A percentile compares a stretch with the other conserved stretches of the same genome.
These are phyloP conservation scores for Penicillium maclennaniae DNA, from an alignment of 495 filamentous ascomycete genomes.

Conservation along the genomic window DNA sequence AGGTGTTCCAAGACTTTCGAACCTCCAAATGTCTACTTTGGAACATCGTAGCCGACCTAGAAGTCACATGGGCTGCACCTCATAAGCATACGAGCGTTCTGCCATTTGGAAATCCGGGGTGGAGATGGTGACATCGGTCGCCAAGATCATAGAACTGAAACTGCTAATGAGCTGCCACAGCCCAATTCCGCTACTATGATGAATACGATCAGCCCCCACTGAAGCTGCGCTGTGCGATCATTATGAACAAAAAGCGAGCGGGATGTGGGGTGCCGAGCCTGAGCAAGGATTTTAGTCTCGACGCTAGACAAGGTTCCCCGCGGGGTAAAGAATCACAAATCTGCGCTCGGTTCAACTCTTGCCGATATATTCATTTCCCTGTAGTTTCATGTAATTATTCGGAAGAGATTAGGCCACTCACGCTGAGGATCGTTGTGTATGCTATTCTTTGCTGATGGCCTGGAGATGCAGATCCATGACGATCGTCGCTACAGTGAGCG, in stretches of 20 bases:
- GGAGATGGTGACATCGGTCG: neutral
- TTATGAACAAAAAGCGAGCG: neutral
- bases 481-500: neutral
- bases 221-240: neutral
- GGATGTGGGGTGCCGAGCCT: neutral
- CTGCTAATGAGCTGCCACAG: neutral
- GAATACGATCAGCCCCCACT: neutral
- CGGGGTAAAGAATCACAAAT: neutral
- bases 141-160: neutral
- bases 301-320: constrained; percentile 11
- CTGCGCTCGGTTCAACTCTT: neutral
- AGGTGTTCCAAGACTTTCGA: no score
- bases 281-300: neutral
- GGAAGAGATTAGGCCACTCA: neutral
- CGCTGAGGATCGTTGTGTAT: neutral
- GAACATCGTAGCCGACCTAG: no score
- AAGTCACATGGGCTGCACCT: no score
- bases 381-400: neutral
- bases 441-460: neutral
- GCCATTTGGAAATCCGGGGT: neutral
- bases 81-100: no score
- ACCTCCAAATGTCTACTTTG: no score
- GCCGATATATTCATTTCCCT: neutral
- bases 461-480: neutral
- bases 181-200: neutral